Evolutionary conservation across 2,329 filamentous ascomycete genomes (phyloP), one percentile per base, ranked within the genome.

Genomic region (Monilinia fructigena): DNA sequence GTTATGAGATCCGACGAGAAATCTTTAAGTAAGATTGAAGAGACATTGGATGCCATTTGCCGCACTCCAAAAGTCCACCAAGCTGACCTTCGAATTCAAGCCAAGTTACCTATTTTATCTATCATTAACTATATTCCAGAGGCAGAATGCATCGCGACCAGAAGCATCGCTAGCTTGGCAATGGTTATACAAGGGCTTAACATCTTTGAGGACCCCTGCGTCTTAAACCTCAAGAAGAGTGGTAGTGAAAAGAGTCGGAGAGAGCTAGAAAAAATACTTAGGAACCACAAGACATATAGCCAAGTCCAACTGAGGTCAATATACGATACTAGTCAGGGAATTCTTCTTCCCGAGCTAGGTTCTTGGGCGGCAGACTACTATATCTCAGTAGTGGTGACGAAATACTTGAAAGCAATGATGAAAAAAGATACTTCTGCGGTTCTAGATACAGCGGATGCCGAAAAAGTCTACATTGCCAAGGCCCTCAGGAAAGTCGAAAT

Each of bases 331-430:
- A 80, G 83, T 16, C 56, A 69, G 0, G 80, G 82, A 18, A 80
- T 93, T 1, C 80, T 79, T 28, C 70, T 75, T 3, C 38, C 23
- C 4, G 83, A 89, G 55, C 80, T 93, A 4, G 91, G 91, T 0
- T 70, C 80, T 1, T 93, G 89, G 88, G 89, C 89, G 1, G 83
- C 84, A 0, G 87, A 93, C 59, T 83, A 82, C 60, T 93, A 88
- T 73, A 83, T 93, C 12, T 74, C 78, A 65, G 67, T 76, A 38
- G 69, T 77, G 52, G 74, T 80, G 20, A 74, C 80, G n/a, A 77
- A 77, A 1, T 83, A 89, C 68, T 80, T 82, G 1, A 61, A 77
- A 75, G 3, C 83, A 82, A 2, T 79, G 74, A n/a, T 55, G 7
- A 69, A 72, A 28, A 68, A 71, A 14, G 73, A 77, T 66, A 67